Percentiles rank a stretch among this genome's conserved stretches.
Evolutionary conservation across 345 rosid genomes (phyloP).

Genomic region (Pseudoturritis turrita): DNA sequence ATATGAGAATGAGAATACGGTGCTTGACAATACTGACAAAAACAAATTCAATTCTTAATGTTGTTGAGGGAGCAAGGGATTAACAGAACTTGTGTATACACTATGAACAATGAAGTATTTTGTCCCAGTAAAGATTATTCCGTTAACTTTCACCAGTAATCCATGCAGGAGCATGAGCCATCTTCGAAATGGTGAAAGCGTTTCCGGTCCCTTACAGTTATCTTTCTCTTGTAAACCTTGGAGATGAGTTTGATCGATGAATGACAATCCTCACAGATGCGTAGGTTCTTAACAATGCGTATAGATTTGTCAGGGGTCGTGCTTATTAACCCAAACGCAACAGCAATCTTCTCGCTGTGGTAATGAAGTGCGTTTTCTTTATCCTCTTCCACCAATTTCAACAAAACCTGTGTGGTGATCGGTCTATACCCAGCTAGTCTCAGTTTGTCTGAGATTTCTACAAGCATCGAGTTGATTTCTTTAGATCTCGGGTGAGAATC

Average conservation of each 20-base stretch:
- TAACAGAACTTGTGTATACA: slow-evolving; percentile 1
- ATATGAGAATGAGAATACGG: too few species aligned
- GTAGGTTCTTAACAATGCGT: slow-evolving; percentile 58
- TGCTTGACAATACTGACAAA: too few species aligned
- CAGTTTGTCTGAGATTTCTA: slow-evolving; percentile 41
- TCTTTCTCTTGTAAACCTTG: slow-evolving; percentile 42
- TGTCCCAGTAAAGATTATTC: not conserved
- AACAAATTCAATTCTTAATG: too few species aligned
- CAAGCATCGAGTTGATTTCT: slow-evolving; percentile 48
- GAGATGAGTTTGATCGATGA: slow-evolving; percentile 62
- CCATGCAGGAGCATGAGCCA: slow-evolving; percentile 62
- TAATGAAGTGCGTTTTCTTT: slow-evolving; percentile 46
- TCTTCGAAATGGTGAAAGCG: slow-evolving; percentile 70
- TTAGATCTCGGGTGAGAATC: slow-evolving; percentile 48
- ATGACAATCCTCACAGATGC: slow-evolving; percentile 74
- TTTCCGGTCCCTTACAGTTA: slow-evolving; percentile 55
- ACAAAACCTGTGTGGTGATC: slow-evolving; percentile 46
- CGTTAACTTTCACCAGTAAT: slow-evolving; percentile 42
- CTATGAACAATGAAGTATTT: slow-evolving; percentile 4
- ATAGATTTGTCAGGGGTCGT: slow-evolving; percentile 44
- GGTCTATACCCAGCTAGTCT: slow-evolving; percentile 49
- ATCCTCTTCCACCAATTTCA: slow-evolving; percentile 52
- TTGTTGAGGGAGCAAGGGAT: not conserved
- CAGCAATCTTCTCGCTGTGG: slow-evolving; percentile 72
- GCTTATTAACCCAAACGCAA: slow-evolving; percentile 61